Percentiles rank a stretch among this genome's conserved stretches.
Conservation (phyloP, 2,329 filamentous ascomycete species). For the Claviceps sorghi region DNA sequence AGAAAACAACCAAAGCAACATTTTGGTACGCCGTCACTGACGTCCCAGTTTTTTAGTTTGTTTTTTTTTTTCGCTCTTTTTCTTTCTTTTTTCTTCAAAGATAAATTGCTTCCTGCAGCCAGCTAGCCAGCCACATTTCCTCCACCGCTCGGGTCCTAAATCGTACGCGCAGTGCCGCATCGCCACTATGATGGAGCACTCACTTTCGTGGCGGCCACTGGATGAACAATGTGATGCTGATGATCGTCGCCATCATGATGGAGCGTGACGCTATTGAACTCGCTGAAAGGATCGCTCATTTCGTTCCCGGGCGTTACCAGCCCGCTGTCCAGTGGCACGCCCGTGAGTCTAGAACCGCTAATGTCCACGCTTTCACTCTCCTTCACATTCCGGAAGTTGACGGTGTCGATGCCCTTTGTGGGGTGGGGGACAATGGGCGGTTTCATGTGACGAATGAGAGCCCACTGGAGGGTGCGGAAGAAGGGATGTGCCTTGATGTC, state of each 20-base stretch:
- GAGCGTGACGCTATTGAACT: conserved; percentile 95
- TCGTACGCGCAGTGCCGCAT: background rate
- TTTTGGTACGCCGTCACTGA: background rate
- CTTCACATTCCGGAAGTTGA: conserved; percentile 97
- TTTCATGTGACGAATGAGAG: conserved; percentile 91
- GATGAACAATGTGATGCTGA: conserved; percentile 15
- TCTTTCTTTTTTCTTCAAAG: too few species aligned
- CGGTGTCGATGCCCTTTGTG: conserved; percentile 77
- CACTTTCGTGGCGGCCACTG: conserved; percentile 3
- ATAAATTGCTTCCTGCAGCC: background rate
- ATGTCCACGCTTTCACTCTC: conserved; percentile 93
- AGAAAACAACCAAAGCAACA: background rate
- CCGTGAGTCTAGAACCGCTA: conserved; percentile 50
- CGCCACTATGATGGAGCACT: conserved; percentile 5
- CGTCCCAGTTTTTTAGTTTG: background rate
- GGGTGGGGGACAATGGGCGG: conserved; percentile 91
- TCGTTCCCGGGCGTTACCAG: conserved; percentile 75
- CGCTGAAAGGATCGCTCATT: conserved; percentile 79
- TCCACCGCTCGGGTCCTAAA: background rate
- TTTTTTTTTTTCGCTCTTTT: too few species aligned
- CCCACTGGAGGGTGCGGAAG: conserved; percentile 94
- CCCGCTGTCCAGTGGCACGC: conserved; percentile 75
- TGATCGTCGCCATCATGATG: conserved; percentile 88
- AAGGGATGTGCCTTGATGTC: conserved; percentile 95
- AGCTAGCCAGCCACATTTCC: background rate